Base-by-base conservation (phyloP, 192 early-diverging fungal species). In the Ambispora gerdemannii region DNA sequence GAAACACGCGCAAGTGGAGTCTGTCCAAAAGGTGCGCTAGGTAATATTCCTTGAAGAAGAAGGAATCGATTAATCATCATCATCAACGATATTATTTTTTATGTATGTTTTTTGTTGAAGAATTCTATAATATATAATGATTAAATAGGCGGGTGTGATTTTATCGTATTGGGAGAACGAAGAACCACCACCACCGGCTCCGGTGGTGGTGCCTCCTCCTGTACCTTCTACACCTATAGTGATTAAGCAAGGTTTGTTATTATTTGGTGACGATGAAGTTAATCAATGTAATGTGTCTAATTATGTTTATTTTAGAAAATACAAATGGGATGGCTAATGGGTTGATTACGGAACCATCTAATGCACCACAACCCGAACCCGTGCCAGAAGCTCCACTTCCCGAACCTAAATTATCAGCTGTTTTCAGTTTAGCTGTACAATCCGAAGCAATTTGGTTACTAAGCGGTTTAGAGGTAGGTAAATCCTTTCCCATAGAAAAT, bases 371-470 rank as follows among this genome's bases (percentile, higher is more conserved):
- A 49, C 56, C 0, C 53, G 25, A 58, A 53, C 8, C 15, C 43
- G 15, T 47, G 0, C 15, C 27, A 17, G 51, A 58, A 60, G 55
- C 73, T 2, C 51, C 66, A 11, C 2, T 49, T 33, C 55, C 60
- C 6, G 85, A 86, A 43, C 75, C 84, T 2, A 86, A 91, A 80
- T 78, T 95, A 73, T 97, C 95, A 28, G 92, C 96, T 2, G 95
- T 95, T 3, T 97, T 90, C 77, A 93, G 93, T 71, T 56, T 98
- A 65, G 94, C 88, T 53, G 91, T 97, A 38, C 95, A 99, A 11
- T 95, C 96, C 4, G 88, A 98, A 74, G 96, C 88, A 0, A 50
- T 93, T 33, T 99, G 91, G 88, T 78, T 87, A 35, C 74, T 96
- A 1, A 88, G 88, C 8, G 96, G 95, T 0, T 77, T 84, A 51